Evolutionary conservation across 495 filamentous ascomycete genomes (phyloP).

Genomic region (Tuber aestivum): DNA sequence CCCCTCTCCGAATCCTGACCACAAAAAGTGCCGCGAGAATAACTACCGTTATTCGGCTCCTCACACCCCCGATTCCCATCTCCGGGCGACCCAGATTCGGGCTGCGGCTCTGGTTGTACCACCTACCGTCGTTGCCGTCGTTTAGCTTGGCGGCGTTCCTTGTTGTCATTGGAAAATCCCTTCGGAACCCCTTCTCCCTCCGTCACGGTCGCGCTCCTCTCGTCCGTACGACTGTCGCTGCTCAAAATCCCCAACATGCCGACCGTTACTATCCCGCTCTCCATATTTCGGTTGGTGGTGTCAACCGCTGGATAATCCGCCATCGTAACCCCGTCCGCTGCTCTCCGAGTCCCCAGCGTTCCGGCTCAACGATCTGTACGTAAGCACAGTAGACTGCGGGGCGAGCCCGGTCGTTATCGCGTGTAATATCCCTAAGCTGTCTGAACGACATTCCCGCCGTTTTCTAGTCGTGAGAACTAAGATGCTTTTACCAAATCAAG

Average conservation of each 20-base stretch:
- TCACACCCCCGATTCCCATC: conserved; percentile 1
- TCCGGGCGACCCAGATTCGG: background rate
- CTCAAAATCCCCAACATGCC: conserved; percentile 4
- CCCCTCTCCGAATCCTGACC: background rate
- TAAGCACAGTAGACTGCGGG: conserved; percentile 21
- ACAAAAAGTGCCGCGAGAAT: background rate
- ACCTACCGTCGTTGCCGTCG: background rate
- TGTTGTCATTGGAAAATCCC: conserved; percentile 4
- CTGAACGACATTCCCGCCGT: conserved; percentile 28
- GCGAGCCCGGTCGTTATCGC: conserved; percentile 31
- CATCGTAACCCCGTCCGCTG: background rate
- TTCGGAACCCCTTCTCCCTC: conserved; percentile 1
- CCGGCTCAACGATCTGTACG: background rate
- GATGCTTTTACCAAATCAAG: background rate
- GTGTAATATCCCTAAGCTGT: conserved; percentile 33
- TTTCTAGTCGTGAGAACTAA: background rate
- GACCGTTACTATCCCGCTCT: conserved; percentile 8
- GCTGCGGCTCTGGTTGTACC: background rate
- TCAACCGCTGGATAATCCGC: conserved; percentile 3
- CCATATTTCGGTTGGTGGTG: conserved; percentile 13
- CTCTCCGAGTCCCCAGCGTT: background rate
- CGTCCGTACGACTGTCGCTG: background rate
- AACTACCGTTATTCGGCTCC: background rate
- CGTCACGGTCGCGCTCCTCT: background rate
- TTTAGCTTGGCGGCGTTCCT: background rate